Percentiles rank a stretch among this genome's conserved stretches.
These are phyloP conservation scores for Claviceps pusilla DNA, from an alignment of 2,329 filamentous ascomycete genomes.

Conservation along the genomic window DNA sequence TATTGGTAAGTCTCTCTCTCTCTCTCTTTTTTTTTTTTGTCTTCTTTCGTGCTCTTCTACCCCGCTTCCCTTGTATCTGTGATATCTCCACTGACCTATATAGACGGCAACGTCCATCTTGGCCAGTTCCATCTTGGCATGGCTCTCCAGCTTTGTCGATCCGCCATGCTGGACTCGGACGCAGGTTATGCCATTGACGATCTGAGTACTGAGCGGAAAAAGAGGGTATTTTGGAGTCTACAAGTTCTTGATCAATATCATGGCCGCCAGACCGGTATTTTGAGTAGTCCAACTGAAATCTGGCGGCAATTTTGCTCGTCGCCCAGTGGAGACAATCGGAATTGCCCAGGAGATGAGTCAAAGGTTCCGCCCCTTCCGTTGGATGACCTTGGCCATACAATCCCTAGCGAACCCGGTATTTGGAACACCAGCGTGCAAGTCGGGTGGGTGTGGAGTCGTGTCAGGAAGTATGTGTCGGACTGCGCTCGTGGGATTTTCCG, in stretches of 20 bases:
- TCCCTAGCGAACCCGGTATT: slow-evolving; percentile 27
- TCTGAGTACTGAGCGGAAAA: slow-evolving; percentile 27
- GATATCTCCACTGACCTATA: not conserved
- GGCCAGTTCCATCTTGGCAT: slow-evolving; percentile 36
- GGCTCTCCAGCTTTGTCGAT: slow-evolving; percentile 33
- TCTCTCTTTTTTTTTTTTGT: not conserved
- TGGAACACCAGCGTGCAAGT: slow-evolving; percentile 35
- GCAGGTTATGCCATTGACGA: slow-evolving; percentile 23
- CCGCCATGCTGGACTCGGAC: slow-evolving; percentile 32
- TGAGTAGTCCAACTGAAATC: slow-evolving; percentile 26
- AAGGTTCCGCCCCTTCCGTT: slow-evolving; percentile 27
- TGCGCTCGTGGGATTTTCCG: slow-evolving; percentile 31
- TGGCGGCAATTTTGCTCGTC: slow-evolving; percentile 22
- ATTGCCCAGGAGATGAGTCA: slow-evolving; percentile 12
- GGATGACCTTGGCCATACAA: slow-evolving; percentile 28
- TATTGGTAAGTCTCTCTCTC: slow-evolving; percentile 23
- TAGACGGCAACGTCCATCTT: slow-evolving; percentile 32
- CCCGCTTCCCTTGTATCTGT: not conserved
- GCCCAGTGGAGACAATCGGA: slow-evolving; percentile 7
- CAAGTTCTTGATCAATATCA: slow-evolving; percentile 35
- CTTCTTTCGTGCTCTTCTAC: too few relatives aligned
- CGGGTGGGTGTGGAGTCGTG: slow-evolving; percentile 36
- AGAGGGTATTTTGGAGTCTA: slow-evolving; percentile 35
- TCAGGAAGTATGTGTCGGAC: slow-evolving; percentile 30
- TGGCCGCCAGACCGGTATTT: slow-evolving; percentile 28